Conservation (phyloP, 1,284 basidiomycete genomes). For the Cystobasidiaceae sp. region DNA sequence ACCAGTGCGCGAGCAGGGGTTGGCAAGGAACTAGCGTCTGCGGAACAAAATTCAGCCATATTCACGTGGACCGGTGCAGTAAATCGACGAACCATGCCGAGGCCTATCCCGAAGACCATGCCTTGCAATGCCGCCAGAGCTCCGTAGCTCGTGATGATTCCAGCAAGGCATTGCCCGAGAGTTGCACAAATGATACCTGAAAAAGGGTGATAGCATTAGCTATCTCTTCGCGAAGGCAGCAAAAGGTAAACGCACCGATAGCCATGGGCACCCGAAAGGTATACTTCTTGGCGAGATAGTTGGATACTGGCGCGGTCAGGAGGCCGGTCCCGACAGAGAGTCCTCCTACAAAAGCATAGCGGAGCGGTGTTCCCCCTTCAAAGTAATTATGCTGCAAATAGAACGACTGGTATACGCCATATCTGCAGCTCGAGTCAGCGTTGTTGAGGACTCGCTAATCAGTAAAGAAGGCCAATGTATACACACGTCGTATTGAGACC, state of each 20-base stretch:
- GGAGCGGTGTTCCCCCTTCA: constrained; percentile 45
- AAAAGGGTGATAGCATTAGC: not conserved
- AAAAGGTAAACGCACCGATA: not conserved
- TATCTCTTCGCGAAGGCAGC: not conserved
- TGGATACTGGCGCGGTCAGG: constrained; percentile 47
- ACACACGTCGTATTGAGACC: constrained; percentile 9
- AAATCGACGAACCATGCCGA: constrained; percentile 6
- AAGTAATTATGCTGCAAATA: constrained; percentile 49
- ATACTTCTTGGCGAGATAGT: constrained; percentile 35
- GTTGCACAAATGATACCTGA: constrained; percentile 10
- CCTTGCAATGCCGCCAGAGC: constrained; percentile 26
- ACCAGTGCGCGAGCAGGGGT: constrained; percentile 43
- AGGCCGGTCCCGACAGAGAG: constrained; percentile 47
- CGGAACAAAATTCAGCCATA: not conserved
- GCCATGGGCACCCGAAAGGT: constrained; percentile 29
- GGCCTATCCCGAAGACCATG: constrained; percentile 30
- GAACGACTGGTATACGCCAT: constrained; percentile 49
- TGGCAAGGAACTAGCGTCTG: constrained; percentile 17
- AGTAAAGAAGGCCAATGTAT: not conserved
- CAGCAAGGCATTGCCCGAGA: constrained; percentile 19
- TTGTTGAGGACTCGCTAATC: not conserved
- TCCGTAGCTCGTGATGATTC: constrained; percentile 7
- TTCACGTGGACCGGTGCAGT: not conserved
- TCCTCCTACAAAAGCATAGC: constrained; percentile 51
- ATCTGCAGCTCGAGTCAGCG: not conserved